Conservation (phyloP, 306 rosid species). For the Aeschynomene evenia region DNA sequence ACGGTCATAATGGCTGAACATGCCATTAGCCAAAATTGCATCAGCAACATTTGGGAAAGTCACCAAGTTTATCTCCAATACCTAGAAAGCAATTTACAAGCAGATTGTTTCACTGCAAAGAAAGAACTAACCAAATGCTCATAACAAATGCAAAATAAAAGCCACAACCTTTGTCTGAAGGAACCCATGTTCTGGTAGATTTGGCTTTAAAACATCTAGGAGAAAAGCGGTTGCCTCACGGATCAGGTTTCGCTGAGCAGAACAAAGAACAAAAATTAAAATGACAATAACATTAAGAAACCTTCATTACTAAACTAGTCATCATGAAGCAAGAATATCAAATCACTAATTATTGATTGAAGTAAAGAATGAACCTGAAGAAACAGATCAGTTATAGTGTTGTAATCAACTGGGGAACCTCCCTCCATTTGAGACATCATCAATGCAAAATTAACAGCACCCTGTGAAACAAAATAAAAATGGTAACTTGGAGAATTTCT, state of each 20-base stretch:
- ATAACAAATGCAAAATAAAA: constrained; percentile 15
- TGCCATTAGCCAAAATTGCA: constrained; percentile 98
- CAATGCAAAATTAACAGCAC: constrained; percentile 98
- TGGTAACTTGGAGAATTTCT: not conserved
- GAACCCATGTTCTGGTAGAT: constrained; percentile 89
- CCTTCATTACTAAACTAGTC: not conserved
- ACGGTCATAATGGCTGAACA: constrained; percentile 98
- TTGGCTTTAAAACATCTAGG: constrained; percentile 94
- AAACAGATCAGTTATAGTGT: constrained; percentile 96
- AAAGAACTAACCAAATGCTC: constrained; percentile 7
- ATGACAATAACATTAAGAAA: constrained; percentile 9
- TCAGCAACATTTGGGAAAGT: constrained; percentile 98
- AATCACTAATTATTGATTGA: constrained; percentile 13
- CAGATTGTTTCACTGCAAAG: constrained; percentile 19
- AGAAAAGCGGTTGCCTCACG: constrained; percentile 99
- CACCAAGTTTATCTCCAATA: constrained; percentile 94
- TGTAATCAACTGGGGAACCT: constrained; percentile 98
- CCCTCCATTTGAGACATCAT: constrained; percentile 99
- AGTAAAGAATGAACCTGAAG: constrained; percentile 73
- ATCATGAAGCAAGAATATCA: constrained; percentile 17
- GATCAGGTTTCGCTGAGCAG: constrained; percentile 83
- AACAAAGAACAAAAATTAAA: constrained; percentile 21
- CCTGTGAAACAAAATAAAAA: constrained; percentile 52
- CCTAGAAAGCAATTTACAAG: constrained; percentile 52
- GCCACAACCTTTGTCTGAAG: constrained; percentile 85